Base-by-base conservation (phyloP, 2,329 filamentous ascomycete genomes). In the Cladophialophora exuberans region DNA sequence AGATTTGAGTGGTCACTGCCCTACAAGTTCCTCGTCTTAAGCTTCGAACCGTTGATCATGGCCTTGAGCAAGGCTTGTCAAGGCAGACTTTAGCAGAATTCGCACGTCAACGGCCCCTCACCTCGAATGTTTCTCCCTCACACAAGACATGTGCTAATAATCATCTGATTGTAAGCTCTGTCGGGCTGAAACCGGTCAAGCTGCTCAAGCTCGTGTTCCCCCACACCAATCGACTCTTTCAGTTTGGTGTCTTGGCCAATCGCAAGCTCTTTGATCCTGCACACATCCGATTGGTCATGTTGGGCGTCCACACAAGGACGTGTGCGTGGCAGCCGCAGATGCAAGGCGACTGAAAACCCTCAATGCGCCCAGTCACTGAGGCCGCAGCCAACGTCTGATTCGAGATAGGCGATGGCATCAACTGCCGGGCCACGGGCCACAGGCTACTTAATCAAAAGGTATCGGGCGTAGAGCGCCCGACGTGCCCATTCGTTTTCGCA, bases 401-500 rank as follows among this genome's bases (percentile, higher is more conserved):
- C 17, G 20, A 42, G 38, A 25, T 20, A 49, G 22, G 20, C 5
- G 20, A 28, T 9, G 25, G n/a, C 18, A 13, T 18, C 39, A 39
- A 38, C 23, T 26, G 15, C 31, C 30, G 20, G 20, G 38, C 20
- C n/a, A n/a, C n/a, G n/a, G n/a, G n/a, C n/a, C n/a, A n/a, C n/a
- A n/a, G n/a, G 50, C 17, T 45, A 15, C 30, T 44, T 48, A 78
- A 64, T 78, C 75, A 61, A 77, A 77, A 4, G 75, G 75, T 62
- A 78, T 76, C 31, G 73, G 72, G 20, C 74, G 72, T 54, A 99
- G 71, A 89, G 91, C 80, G 35, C 76, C 79, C 13, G 81, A 85
- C 15, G 56, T 62, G 25, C 80, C 82, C 64, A 79, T 79, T 51
- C 79, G 80, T 77, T 95, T 97, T 77, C 83, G 87, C 80, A 88